Conservation (phyloP, 2,329 filamentous ascomycete species). For the Lasiodiplodia theobromae region DNA sequence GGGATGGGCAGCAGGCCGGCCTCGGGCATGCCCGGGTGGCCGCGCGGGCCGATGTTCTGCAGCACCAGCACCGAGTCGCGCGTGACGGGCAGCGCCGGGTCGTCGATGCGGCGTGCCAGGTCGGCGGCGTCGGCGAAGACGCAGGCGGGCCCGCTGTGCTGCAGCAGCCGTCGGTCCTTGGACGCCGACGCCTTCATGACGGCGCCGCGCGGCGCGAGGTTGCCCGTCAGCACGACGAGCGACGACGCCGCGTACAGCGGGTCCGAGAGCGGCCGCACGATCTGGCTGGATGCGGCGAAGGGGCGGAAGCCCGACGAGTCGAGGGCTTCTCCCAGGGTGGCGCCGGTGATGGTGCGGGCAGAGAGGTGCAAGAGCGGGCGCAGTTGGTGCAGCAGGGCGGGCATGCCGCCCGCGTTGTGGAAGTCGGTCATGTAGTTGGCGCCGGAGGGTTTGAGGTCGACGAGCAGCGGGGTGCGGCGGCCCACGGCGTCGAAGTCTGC, state of each 20-base stretch:
- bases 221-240: slow-evolving; percentile 82
- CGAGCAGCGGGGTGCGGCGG: slow-evolving; percentile 80
- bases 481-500: slow-evolving; percentile 81
- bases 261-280: slow-evolving; percentile 78
- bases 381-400: slow-evolving; percentile 80
- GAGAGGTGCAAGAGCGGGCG: slow-evolving; percentile 78
- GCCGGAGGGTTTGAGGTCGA: slow-evolving; percentile 82
- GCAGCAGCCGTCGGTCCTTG: slow-evolving; percentile 70
- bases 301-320: slow-evolving; percentile 70
- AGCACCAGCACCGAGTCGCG: slow-evolving; percentile 87
- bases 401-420: slow-evolving; percentile 81
- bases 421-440: slow-evolving; percentile 88
- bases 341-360: slow-evolving; percentile 80
- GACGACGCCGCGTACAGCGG: slow-evolving; percentile 85
- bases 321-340: slow-evolving; percentile 80
- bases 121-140: slow-evolving; percentile 84
- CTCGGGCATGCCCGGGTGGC: slow-evolving; percentile 93
- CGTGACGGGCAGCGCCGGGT: slow-evolving; percentile 70
- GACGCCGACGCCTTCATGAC: slow-evolving; percentile 96
- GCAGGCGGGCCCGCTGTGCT: slow-evolving; percentile 78
- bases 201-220: slow-evolving; percentile 83
- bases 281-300: slow-evolving; percentile 74
- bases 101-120: slow-evolving; percentile 74
- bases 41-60: slow-evolving; percentile 87
- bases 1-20: slow-evolving; percentile 84